These are phyloP conservation scores for Oryza punctata DNA, from an alignment of 176 grass and related monocot genomes.

Conservation along the genomic window DNA sequence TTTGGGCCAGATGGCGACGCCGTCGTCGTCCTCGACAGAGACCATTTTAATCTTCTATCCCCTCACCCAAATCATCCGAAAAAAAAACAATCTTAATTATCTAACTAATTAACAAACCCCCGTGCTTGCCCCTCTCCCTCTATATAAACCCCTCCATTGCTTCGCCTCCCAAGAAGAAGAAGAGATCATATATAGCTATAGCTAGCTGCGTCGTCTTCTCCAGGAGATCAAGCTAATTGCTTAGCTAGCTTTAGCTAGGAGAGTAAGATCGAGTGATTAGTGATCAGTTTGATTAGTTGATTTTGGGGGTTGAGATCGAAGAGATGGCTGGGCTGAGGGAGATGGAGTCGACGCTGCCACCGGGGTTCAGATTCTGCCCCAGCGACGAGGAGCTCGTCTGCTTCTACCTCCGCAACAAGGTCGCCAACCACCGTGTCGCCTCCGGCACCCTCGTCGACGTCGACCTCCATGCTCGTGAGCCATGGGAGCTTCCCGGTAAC, in stretches of 20 bases:
- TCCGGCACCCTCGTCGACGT: conserved; percentile 73
- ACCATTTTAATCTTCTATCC: not conserved
- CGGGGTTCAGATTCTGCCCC: conserved; percentile 84
- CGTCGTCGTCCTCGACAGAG: not conserved
- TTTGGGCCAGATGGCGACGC: conserved; percentile 2
- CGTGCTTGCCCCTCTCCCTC: not conserved
- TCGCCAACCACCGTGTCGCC: conserved; percentile 48
- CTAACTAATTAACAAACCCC: not conserved
- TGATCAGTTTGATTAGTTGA: not conserved
- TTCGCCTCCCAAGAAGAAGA: not conserved
- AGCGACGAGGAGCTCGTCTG: conserved; percentile 83
- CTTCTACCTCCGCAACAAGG: conserved; percentile 84
- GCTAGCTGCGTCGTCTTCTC: not conserved
- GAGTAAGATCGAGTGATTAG: not conserved
- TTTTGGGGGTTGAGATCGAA: not conserved
- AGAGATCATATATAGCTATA: not conserved
- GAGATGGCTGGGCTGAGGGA: conserved; percentile 46
- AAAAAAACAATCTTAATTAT: not conserved
- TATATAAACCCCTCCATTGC: not conserved
- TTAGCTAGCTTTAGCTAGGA: not conserved
- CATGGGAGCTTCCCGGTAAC: conserved; percentile 88
- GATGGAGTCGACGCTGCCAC: conserved; percentile 61
- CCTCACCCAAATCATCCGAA: not conserved
- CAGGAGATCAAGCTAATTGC: not conserved
- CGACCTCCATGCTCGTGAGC: conserved; percentile 71